A percentile compares a stretch with the other conserved stretches of the same genome.
phyloP scores from a whole-genome alignment of 352 stramenopile species.

The Globisporangium cederbergense region DNA sequence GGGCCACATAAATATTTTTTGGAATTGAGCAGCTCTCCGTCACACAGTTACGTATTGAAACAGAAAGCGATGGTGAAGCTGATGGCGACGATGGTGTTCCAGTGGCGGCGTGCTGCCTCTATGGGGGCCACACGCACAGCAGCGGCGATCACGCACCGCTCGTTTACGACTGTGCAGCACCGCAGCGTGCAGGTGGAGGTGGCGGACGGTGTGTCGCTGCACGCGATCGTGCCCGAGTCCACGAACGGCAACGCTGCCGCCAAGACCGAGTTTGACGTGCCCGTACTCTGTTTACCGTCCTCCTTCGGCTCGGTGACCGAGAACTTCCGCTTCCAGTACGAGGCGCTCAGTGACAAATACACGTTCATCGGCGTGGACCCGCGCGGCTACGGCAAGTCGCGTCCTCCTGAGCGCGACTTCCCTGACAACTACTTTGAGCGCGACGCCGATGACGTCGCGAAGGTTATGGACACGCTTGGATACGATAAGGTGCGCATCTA shows the following conservation, averaged over 20 bases:
- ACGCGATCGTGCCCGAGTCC: conserved; percentile 34
- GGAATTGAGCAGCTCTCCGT: neutral
- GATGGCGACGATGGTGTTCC: conserved; percentile 4
- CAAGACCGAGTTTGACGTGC: conserved; percentile 18
- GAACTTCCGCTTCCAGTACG: conserved; percentile 65
- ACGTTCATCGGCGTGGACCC: conserved; percentile 66
- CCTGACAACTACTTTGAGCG: conserved; percentile 58
- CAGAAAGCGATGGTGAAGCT: conserved; percentile 7
- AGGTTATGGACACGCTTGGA: conserved; percentile 50
- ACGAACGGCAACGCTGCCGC: neutral
- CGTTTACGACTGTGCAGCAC: conserved; percentile 16
- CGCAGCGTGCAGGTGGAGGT: conserved; percentile 38
- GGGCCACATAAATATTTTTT: neutral
- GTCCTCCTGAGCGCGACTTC: conserved; percentile 42
- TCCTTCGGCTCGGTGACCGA: conserved; percentile 55
- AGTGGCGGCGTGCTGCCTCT: neutral
- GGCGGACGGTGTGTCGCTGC: conserved; percentile 36
- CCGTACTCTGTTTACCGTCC: conserved; percentile 66
- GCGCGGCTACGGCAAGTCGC: conserved; percentile 50
- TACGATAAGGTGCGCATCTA: conserved; percentile 40
- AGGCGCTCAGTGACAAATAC: conserved; percentile 44
- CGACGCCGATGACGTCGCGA: conserved; percentile 67
- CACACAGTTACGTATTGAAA: neutral
- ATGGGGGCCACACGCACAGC: neutral
- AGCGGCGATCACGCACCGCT: conserved; percentile 3